Conservation (phyloP, 1,284 basidiomycete genomes). For the Omphalotus olearius region DNA sequence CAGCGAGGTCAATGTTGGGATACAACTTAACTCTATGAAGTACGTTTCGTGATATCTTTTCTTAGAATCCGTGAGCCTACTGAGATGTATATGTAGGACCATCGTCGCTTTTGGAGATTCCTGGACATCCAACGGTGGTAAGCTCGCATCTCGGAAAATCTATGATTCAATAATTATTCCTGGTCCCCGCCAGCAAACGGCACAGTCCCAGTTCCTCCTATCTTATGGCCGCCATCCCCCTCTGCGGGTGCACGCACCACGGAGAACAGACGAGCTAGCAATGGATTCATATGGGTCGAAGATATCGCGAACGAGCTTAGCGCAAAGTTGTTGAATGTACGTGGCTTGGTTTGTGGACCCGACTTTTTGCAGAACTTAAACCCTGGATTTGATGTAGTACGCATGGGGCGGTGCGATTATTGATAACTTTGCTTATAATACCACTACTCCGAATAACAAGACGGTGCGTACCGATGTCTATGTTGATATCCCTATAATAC, state of each 20-base stretch:
- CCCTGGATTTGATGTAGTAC: slow-evolving; percentile 18
- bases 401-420: slow-evolving; percentile 30
- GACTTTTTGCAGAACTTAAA: neutral
- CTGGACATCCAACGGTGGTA: slow-evolving; percentile 27
- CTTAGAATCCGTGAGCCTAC: neutral
- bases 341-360: neutral
- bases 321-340: slow-evolving; percentile 26
- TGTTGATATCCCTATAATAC: neutral
- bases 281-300: slow-evolving; percentile 28
- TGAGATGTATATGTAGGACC: slow-evolving; percentile 14
- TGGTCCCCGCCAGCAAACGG: slow-evolving; percentile 21
- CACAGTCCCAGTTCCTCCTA: slow-evolving; percentile 26
- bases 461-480: slow-evolving; percentile 9
- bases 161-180: neutral
- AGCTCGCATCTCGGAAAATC: neutral
- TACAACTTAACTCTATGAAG: slow-evolving; percentile 16
- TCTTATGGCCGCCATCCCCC: slow-evolving; percentile 25
- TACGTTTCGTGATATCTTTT: slow-evolving; percentile 8
- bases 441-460: slow-evolving; percentile 22
- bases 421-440: slow-evolving; percentile 28
- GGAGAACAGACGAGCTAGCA: slow-evolving; percentile 24
- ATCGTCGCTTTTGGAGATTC: slow-evolving; percentile 27
- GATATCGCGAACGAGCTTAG: slow-evolving; percentile 23
- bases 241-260: slow-evolving; percentile 25
- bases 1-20: slow-evolving; percentile 24